Conservation (phyloP, 106 monocot species). For the Dendrobium huoshanense region DNA sequence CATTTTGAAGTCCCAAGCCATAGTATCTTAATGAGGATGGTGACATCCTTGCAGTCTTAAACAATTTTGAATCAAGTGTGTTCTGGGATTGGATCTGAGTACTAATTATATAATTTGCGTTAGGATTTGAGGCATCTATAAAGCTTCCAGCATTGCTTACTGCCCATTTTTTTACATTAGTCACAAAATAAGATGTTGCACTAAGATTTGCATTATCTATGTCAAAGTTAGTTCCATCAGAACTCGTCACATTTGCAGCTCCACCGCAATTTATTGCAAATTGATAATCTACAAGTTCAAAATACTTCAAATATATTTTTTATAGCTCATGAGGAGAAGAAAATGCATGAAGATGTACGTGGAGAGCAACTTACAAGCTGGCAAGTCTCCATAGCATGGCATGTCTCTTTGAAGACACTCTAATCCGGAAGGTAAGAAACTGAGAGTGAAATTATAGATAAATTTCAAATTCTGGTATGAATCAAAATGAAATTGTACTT, state of each 20-base stretch:
- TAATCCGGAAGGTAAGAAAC: conserved; percentile 57
- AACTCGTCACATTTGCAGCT: conserved; percentile 30
- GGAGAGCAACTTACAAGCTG: conserved; percentile 43
- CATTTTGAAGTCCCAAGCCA: conserved; percentile 87
- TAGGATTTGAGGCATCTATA: conserved; percentile 24
- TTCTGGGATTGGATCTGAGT: conserved; percentile 45
- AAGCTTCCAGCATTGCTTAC: conserved; percentile 74
- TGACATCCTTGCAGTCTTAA: conserved; percentile 64
- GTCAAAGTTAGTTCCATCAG: conserved; percentile 51
- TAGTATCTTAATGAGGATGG: conserved; percentile 92
- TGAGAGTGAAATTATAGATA: conserved; percentile 14
- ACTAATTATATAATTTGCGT: conserved; percentile 26
- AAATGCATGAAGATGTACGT: not conserved
- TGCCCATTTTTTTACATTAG: conserved; percentile 45
- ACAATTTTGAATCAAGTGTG: conserved; percentile 70
- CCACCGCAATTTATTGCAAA: conserved; percentile 88
- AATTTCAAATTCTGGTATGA: not conserved
- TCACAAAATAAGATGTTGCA: conserved; percentile 69
- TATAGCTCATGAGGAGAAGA: not conserved
- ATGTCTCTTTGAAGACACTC: conserved; percentile 66
- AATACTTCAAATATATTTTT: not conserved
- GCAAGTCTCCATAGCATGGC: conserved; percentile 49
- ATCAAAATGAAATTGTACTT: not conserved
- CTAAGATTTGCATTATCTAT: conserved; percentile 38
- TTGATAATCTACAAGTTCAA: conserved; percentile 40